Conservation (phyloP, 163 green algal genomes). For the Chloromonas sp. region DNA sequence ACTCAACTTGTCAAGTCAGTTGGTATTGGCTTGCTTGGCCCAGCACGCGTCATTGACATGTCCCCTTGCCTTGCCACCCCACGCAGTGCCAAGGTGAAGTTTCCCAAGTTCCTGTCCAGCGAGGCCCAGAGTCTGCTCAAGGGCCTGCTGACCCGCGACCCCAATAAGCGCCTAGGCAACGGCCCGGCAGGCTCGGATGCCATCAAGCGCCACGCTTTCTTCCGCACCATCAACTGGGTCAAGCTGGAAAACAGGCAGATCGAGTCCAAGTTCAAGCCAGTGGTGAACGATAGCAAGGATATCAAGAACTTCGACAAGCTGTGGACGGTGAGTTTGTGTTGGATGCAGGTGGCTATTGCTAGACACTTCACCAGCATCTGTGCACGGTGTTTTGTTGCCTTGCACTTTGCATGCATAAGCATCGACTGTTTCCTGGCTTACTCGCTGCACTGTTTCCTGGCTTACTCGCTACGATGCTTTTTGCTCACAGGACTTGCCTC, state of each 20-base stretch:
- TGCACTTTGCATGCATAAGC: background rate
- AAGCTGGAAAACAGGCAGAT: slow-evolving; percentile 71
- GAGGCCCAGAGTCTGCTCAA: slow-evolving; percentile 61
- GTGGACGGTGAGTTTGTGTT: background rate
- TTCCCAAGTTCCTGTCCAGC: slow-evolving; percentile 55
- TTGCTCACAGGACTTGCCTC: slow-evolving; percentile 8
- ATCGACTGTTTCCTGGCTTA: too few relatives aligned
- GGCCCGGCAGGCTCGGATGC: slow-evolving; percentile 57
- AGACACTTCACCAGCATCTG: background rate
- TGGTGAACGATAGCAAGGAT: slow-evolving; percentile 25
- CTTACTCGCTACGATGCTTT: too few relatives aligned
- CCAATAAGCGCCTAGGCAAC: slow-evolving; percentile 26
- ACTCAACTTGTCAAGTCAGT: too few relatives aligned
- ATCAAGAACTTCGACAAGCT: slow-evolving; percentile 72
- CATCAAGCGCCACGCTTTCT: slow-evolving; percentile 82
- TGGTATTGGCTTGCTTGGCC: too few relatives aligned
- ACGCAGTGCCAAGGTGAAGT: slow-evolving; percentile 71
- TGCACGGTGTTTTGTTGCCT: background rate
- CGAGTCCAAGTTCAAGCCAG: slow-evolving; percentile 47
- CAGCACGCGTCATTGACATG: too few relatives aligned
- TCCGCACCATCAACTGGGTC: slow-evolving; percentile 81
- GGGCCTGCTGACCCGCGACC: slow-evolving; percentile 57
- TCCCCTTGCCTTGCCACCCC: too few relatives aligned
- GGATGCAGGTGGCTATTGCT: background rate
- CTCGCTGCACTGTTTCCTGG: too few relatives aligned